phyloP scores from a whole-genome alignment of 345 rosid genomes.

The Chamaenerion angustifolium region DNA sequence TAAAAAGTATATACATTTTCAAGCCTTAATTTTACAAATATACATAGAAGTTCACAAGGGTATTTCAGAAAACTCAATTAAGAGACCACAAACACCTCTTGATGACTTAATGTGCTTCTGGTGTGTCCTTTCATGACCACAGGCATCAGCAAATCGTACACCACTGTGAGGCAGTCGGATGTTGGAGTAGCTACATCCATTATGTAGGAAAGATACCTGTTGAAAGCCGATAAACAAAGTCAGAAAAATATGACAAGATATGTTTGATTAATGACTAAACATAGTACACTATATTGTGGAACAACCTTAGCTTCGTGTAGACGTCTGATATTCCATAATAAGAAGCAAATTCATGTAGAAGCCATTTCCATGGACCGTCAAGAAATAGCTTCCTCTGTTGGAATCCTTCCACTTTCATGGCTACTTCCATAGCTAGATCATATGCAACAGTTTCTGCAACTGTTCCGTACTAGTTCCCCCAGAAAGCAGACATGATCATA shows the following conservation, averaged over 20 bases:
- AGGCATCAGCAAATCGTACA: constrained; percentile 67
- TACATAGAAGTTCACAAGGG: not conserved
- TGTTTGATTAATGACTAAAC: too few relatives aligned
- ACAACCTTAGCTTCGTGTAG: constrained; percentile 81
- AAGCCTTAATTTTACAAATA: not conserved
- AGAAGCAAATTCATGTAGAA: constrained; percentile 75
- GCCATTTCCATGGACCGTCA: constrained; percentile 95
- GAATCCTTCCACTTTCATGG: constrained; percentile 77
- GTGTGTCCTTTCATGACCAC: constrained; percentile 71
- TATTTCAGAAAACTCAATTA: not conserved
- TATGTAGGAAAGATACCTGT: constrained; percentile 83
- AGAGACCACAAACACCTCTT: constrained; percentile 46
- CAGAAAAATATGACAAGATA: too few relatives aligned
- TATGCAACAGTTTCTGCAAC: constrained; percentile 98
- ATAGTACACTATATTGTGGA: not conserved
- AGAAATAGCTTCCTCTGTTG: constrained; percentile 78
- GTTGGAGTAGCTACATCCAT: constrained; percentile 99
- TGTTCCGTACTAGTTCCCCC: constrained; percentile 61
- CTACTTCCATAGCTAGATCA: constrained; percentile 80
- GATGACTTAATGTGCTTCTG: constrained; percentile 81
- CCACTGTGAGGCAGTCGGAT: constrained; percentile 81
- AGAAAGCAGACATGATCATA: constrained; percentile 14
- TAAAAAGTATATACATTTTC: not conserved
- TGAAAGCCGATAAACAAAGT: too few relatives aligned
- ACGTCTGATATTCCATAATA: constrained; percentile 89